A percentile compares a stretch with the other conserved stretches of the same genome.
phyloP scores from a whole-genome alignment of 257 asterid genomes.

The Handroanthus guayacan region DNA sequence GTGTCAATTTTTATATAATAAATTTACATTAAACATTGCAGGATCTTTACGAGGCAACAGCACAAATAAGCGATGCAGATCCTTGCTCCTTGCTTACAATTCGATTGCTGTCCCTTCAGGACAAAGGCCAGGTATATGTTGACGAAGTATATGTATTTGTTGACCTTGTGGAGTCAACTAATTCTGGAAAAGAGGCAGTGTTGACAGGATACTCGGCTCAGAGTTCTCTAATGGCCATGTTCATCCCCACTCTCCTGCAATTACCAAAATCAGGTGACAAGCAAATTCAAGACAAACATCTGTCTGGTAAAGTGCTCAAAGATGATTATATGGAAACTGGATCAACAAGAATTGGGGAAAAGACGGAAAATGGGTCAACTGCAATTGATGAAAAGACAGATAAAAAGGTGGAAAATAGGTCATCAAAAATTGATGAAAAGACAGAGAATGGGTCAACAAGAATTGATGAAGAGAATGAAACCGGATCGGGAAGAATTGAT shows the following conservation, averaged over 20 bases:
- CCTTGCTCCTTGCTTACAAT: constrained; percentile 79
- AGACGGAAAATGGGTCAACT: too few species aligned
- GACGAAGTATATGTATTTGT: constrained; percentile 83
- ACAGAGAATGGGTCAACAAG: constrained; percentile 39
- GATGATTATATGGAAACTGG: constrained; percentile 45
- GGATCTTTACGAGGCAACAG: constrained; percentile 96
- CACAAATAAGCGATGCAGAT: constrained; percentile 75
- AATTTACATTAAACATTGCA: constrained; percentile 43
- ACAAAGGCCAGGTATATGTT: constrained; percentile 58
- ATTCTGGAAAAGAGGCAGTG: constrained; percentile 54
- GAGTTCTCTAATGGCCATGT: constrained; percentile 88
- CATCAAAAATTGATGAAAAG: constrained; percentile 31
- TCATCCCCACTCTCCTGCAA: constrained; percentile 85
- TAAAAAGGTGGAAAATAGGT: background rate
- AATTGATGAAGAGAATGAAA: constrained; percentile 23
- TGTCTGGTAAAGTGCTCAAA: constrained; percentile 52
- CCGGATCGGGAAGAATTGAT: constrained; percentile 26
- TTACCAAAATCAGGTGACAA: constrained; percentile 66
- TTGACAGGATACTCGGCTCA: constrained; percentile 53
- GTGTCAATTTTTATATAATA: constrained; percentile 16
- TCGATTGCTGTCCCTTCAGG: constrained; percentile 85
- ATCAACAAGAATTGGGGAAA: constrained; percentile 36
- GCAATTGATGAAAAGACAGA: constrained; percentile 41
- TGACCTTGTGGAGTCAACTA: constrained; percentile 60
- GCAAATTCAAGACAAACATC: constrained; percentile 47